Evolutionary conservation across 2,329 filamentous ascomycete species (phyloP), one percentile per base, ranked within the genome.

Genomic region (Lachnellula willkommii): DNA sequence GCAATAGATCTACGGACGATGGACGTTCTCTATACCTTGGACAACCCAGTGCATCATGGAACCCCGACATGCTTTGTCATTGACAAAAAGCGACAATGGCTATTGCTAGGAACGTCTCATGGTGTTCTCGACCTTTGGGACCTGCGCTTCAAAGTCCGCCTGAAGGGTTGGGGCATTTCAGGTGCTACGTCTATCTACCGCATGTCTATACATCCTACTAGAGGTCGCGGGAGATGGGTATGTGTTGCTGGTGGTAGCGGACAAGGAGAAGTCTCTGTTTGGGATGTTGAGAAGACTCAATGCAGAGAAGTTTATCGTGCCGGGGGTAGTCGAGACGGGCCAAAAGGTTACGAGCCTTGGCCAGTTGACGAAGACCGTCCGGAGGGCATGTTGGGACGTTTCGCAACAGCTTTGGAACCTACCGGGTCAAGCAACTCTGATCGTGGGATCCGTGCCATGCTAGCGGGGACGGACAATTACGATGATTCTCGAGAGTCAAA

Each of bases 51-150:
- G 2, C 89, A 95, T 65, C 93, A 99, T 67, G 94, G 94, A 12
- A 89, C 87, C 0, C 90, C 91, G 1, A 96, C 90, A 0, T 94
- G 90, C 63, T 96, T 99, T 72, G 93, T 89, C 66, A 80, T 96
- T 35, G 91, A 96, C 67, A 82, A 84, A 55, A 89, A 86, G 68
- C 86, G 88, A 50, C 91, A 94, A 67, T 99, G 94, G 94, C 77
- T 99, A 3, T 80, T 95, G 1, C 75, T 97, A 0, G 94, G 92
- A 37, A 99, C 95, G 0, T 90, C 90, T 0, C 92, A 97, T 69
- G 94, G 95, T 37, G 87, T 97, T 28, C 77, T 99, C 7, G 89
- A 95, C 68, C 79, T 99, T 1, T 99, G 94, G 94, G 94, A 99
- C 71, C 78, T 99, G 42, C 87, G 94, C n/a, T 99, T 99, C 77